phyloP scores from a whole-genome alignment of 371 early-diverging fungal genomes.

The Apophysomyces sp. region DNA sequence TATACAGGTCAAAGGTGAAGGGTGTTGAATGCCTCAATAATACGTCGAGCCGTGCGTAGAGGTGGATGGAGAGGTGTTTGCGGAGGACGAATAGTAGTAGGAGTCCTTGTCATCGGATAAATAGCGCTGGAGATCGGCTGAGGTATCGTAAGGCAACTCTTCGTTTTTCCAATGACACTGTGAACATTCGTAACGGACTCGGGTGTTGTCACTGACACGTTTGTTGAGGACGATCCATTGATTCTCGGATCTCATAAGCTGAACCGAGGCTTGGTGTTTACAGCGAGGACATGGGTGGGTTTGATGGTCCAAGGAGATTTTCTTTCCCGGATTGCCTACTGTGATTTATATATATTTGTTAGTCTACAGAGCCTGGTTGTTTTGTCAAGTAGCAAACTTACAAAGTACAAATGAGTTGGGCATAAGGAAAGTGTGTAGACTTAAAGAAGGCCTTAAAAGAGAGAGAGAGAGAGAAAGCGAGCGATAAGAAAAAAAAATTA shows the following conservation, averaged over 20 bases:
- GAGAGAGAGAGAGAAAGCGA: background rate
- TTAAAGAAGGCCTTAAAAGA: background rate
- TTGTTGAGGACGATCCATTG: conserved; percentile 32
- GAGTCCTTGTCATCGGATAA: conserved; percentile 1
- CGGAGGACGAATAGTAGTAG: background rate
- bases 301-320: conserved; percentile 37
- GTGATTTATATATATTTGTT: too few species aligned
- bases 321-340: conserved; percentile 25
- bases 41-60: background rate
- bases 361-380: too few species aligned
- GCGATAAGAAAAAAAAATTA: background rate
- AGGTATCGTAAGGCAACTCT: conserved; percentile 27
- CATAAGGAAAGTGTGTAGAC: background rate
- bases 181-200: conserved; percentile 39
- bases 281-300: conserved; percentile 35
- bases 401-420: background rate
- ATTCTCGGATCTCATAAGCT: conserved; percentile 35
- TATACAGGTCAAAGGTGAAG: background rate
- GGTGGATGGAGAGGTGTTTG: background rate
- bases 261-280: conserved; percentile 33
- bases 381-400: background rate
- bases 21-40: background rate
- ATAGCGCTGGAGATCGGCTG: conserved; percentile 23
- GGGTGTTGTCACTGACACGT: conserved; percentile 29
- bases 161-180: conserved; percentile 42